A percentile compares a stretch with the other conserved stretches of the same genome.
These are phyloP conservation scores for Rhinocladiella similis DNA, from an alignment of 2,329 filamentous ascomycete genomes.

Conservation along the genomic window DNA sequence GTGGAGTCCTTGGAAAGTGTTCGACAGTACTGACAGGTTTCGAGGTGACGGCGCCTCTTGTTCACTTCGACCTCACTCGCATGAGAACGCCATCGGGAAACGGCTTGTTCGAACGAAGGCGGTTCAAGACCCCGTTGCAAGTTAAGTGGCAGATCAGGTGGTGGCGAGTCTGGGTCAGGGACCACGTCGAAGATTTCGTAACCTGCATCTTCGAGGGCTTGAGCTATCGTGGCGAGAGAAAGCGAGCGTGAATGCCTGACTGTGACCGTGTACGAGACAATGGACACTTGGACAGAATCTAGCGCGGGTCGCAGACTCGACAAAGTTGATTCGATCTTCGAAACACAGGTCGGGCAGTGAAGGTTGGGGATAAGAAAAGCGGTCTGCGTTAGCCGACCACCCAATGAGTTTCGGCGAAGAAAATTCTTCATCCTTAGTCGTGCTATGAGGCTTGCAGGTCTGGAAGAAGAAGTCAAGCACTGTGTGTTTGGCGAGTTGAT, in stretches of 20 bases:
- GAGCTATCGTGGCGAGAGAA: conserved; percentile 35
- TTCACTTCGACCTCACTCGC: conserved; percentile 3
- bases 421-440: conserved; percentile 4
- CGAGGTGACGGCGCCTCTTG: conserved; percentile 5
- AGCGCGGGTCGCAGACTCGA: conserved; percentile 35
- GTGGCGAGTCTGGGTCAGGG: conserved; percentile 32
- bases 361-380: conserved; percentile 45
- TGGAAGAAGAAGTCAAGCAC: conserved; percentile 1
- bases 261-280: conserved; percentile 43
- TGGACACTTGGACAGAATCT: conserved; percentile 39
- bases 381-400: conserved; percentile 2
- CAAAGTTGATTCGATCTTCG: conserved; percentile 41
- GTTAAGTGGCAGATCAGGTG: not conserved
- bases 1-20: not conserved
- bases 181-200: conserved; percentile 46
- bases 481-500: conserved; percentile 2
- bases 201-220: conserved; percentile 40
- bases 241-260: conserved; percentile 37
- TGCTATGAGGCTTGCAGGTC: not conserved
- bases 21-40: not conserved
- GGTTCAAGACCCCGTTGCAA: conserved; percentile 4
- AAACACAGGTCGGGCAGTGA: conserved; percentile 47
- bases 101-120: conserved; percentile 1
- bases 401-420: not conserved
- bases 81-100: conserved; percentile 6